These are phyloP conservation scores for Stereocaulon alpinum DNA, from an alignment of 495 filamentous ascomycete genomes.

Conservation along the genomic window DNA sequence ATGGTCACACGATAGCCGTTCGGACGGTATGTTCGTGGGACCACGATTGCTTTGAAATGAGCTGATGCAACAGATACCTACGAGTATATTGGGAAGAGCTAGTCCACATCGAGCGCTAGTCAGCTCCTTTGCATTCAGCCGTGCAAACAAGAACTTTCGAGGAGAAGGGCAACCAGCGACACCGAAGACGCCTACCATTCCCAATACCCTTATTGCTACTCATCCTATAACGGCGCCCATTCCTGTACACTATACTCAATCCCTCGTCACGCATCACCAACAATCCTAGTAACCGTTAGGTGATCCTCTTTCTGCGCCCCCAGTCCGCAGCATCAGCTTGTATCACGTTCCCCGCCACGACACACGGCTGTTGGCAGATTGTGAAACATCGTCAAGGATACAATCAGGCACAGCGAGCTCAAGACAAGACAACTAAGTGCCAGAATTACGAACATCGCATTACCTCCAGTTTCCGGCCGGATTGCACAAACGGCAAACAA, in stretches of 20 bases:
- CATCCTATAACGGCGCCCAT: background rate
- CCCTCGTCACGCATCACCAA: background rate
- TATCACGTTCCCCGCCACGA: background rate
- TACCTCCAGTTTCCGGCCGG: background rate
- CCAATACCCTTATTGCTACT: background rate
- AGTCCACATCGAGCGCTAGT: background rate
- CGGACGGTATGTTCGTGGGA: background rate
- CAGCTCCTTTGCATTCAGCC: background rate
- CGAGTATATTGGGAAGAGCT: background rate
- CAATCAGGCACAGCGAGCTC: background rate
- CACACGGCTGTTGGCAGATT: background rate
- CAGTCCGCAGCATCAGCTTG: background rate
- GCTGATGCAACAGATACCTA: no score
- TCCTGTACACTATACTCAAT: no score
- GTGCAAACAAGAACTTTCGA: background rate
- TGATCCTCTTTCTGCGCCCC: background rate
- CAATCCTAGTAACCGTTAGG: background rate
- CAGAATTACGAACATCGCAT: background rate
- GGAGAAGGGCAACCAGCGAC: background rate
- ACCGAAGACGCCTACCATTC: background rate
- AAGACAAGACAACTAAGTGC: background rate
- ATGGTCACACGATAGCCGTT: no score
- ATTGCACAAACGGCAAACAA: background rate
- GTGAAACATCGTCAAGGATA: background rate
- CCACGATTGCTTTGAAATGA: no score